Percentiles rank a stretch among this genome's conserved stretches.
Conservation (phyloP, 2,329 filamentous ascomycete genomes). For the Penicillium olsonii region DNA sequence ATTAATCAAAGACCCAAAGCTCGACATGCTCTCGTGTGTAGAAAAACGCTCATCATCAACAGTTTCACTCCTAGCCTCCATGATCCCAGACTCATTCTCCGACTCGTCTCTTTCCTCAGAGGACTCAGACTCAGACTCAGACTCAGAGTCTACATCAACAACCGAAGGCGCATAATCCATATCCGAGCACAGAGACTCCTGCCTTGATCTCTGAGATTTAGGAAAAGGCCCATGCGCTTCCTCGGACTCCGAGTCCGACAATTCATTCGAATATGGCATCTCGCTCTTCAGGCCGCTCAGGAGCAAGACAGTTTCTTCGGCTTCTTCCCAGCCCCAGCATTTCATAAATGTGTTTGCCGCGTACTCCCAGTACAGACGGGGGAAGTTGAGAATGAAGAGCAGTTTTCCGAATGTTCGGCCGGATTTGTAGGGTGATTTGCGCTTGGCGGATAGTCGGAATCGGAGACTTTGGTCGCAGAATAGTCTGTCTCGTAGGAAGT, state of each 20-base stretch:
- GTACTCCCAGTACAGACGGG: constrained; percentile 21
- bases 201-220: not conserved
- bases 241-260: constrained; percentile 3
- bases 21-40: constrained; percentile 3
- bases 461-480: constrained; percentile 16
- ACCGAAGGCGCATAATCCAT: not conserved
- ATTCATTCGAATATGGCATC: not conserved
- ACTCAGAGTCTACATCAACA: not conserved
- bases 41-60: not conserved
- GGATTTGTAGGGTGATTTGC: constrained; percentile 3
- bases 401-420: constrained; percentile 27
- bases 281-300: not conserved
- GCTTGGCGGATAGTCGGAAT: constrained; percentile 6
- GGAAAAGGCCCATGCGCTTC: not conserved
- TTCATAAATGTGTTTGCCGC: constrained; percentile 23
- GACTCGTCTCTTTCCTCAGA: not conserved
- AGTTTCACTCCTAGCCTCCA: not conserved
- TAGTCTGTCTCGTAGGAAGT: constrained; percentile 9
- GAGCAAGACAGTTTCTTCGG: not conserved
- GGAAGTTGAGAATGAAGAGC: constrained; percentile 21
- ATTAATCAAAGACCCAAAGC: not conserved
- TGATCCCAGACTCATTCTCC: not conserved
- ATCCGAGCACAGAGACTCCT: not conserved
- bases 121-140: too few relatives aligned
- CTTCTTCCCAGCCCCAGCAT: constrained; percentile 18